phyloP scores from a whole-genome alignment of 1,139 yeast species.

The Lodderomyces theae region DNA sequence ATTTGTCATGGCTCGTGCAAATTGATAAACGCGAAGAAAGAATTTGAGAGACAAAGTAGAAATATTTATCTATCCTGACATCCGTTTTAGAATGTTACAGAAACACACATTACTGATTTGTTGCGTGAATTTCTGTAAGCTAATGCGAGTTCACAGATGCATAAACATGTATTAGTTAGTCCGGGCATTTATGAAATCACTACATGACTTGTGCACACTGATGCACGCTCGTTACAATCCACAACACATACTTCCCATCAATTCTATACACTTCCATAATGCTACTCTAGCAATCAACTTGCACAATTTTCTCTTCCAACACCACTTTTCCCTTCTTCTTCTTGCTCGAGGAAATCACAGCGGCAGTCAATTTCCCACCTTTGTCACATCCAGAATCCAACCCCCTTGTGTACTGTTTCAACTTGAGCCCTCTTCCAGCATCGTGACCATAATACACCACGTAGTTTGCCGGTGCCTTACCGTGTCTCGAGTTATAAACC shows the following conservation, averaged over 20 bases:
- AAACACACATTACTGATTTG: no score
- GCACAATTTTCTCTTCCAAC: conserved; percentile 12
- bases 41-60: neutral
- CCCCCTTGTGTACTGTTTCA: conserved; percentile 69
- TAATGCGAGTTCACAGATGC: no score
- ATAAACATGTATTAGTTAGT: no score
- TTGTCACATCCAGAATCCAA: conserved; percentile 79
- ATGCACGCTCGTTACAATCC: no score
- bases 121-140: no score
- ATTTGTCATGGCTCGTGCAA: no score
- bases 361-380: conserved; percentile 69
- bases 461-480: conserved; percentile 23
- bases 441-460: conserved; percentile 90
- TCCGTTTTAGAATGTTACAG: no score
- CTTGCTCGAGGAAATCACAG: conserved; percentile 30
- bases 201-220: no score
- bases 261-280: neutral
- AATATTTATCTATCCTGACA: no score
- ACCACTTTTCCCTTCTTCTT: conserved; percentile 5
- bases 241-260: no score
- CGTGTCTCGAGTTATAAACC: conserved; percentile 56
- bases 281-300: conserved; percentile 12
- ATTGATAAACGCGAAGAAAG: neutral
- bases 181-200: no score
- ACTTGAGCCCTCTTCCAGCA: conserved; percentile 71